phyloP scores from a whole-genome alignment of 75 land plant species.

The Adiantum capillusveneris region DNA sequence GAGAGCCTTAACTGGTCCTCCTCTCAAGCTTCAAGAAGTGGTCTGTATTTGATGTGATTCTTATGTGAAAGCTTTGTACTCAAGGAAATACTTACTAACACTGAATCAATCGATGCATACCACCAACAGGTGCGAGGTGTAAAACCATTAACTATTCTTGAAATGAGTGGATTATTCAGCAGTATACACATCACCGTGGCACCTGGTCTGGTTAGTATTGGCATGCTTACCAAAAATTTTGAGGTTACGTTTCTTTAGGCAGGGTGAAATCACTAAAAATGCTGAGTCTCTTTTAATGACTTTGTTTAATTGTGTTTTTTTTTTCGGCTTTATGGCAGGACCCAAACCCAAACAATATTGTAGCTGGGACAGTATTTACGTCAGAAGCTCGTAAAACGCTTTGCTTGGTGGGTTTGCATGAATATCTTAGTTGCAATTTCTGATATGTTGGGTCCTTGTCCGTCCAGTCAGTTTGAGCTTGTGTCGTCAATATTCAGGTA shows the following conservation, averaged over 20 bases:
- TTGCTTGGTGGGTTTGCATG: conserved; percentile 47
- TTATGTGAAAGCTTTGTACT: not conserved
- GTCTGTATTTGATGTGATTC: conserved; percentile 27
- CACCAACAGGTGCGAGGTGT: conserved; percentile 79
- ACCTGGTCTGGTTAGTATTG: conserved; percentile 81
- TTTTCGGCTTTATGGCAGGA: conserved; percentile 45
- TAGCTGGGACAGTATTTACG: conserved; percentile 75
- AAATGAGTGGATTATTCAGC: conserved; percentile 71
- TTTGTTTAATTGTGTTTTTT: not conserved
- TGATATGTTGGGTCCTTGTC: no score
- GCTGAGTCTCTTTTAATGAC: no score
- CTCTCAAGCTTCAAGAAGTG: conserved; percentile 96
- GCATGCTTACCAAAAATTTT: no score
- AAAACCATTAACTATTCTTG: conserved; percentile 65
- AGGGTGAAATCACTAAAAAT: no score
- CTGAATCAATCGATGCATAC: not conserved
- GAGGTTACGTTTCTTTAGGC: no score
- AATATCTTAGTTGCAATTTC: no score
- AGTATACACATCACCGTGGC: conserved; percentile 57
- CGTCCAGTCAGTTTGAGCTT: no score
- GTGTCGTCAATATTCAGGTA: conserved; percentile 40
- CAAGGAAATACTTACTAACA: not conserved
- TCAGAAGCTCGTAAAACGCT: conserved; percentile 74
- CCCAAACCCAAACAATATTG: conserved; percentile 85
- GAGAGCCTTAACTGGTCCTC: conserved; percentile 85